A percentile compares a stretch with the other conserved stretches of the same genome.
These are phyloP conservation scores for Geotrichum candidum DNA, from an alignment of 1,139 yeast species.

Conservation along the genomic window DNA sequence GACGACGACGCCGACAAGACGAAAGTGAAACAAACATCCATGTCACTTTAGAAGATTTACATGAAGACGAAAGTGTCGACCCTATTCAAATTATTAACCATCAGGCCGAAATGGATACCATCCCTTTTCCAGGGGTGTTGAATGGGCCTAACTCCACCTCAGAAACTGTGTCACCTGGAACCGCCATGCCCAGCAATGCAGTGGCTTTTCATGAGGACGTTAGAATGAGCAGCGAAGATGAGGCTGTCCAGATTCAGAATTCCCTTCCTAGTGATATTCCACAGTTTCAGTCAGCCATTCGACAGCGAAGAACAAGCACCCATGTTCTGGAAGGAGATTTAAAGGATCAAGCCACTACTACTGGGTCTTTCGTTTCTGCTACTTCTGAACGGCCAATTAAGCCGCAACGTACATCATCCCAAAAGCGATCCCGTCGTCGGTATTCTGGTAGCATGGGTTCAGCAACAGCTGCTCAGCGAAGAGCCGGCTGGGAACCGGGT, in stretches of 20 bases:
- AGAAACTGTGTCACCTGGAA: background rate
- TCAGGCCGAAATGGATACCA: background rate
- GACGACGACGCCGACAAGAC: background rate
- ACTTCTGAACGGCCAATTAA: background rate
- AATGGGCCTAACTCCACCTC: conserved; percentile 1
- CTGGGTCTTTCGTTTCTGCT: background rate
- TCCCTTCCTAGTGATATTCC: background rate
- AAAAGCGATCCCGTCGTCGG: conserved; percentile 17
- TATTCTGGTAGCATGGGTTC: conserved; percentile 21
- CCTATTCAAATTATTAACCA: background rate
- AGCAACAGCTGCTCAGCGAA: conserved; percentile 25
- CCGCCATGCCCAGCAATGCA: background rate
- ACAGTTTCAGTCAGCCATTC: background rate
- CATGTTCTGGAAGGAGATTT: background rate
- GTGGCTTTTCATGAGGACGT: conserved; percentile 9
- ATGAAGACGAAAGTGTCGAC: background rate
- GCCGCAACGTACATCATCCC: conserved; percentile 3
- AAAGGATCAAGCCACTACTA: background rate
- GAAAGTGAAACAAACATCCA: background rate
- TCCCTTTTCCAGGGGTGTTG: conserved; percentile 15
- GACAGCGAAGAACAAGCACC: background rate
- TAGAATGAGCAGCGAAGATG: background rate
- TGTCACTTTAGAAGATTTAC: background rate
- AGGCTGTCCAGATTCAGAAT: background rate
- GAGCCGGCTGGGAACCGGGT: conserved; percentile 52